Evolutionary conservation across 345 rosid species (phyloP), one percentile per base, ranked within the genome.

Genomic region (Jatropha curcas): DNA sequence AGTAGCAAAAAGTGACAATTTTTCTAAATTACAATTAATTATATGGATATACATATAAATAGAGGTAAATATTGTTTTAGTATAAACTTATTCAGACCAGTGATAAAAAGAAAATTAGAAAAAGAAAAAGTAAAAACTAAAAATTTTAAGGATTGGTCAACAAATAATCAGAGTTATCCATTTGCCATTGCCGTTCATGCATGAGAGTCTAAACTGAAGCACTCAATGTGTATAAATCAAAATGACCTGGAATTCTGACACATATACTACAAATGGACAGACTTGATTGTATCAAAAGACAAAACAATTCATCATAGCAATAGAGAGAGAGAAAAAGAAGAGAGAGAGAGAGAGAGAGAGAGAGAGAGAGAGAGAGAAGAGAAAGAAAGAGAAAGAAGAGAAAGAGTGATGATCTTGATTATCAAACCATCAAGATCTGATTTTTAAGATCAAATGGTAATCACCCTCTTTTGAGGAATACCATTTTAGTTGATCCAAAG

Each of bases 291-390:
- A 4, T 12, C 50, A n/a, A 24, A 39, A 63, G 30, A 39, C 67
- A 63, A 63, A 48, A 63, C 22, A 39, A 63, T 4, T 63, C 51
- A 63, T 63, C 67, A 63, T 63, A 11, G 8, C 7, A 7, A 7
- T 7, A 41, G 65, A 61, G 46, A 61, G 65, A 61, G 65, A 61
- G 41, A 22, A 19, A 16, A 13, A 45, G 19, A 63, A 22, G 51
- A 16, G 20, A 45, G 19, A 48, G 22, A 48, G 51, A 46, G 2
- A 46, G 19, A 13, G 4, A 46, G 53, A 16, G 20, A 16, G n/a
- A 41, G 65, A 61, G 46, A 61, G 65, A 61, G 65, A 61, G n/a
- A n/a, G n/a, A n/a, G n/a, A n/a, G n/a, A 63, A 22, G 51, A 16
- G 20, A 45, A 11, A 48, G 22, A 48, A 20, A 46, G 2, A 46